Percentiles rank a stretch among this genome's conserved stretches.
These are phyloP conservation scores for Corymbia calophylla DNA, from an alignment of 441 rosid genomes.

Conservation along the genomic window DNA sequence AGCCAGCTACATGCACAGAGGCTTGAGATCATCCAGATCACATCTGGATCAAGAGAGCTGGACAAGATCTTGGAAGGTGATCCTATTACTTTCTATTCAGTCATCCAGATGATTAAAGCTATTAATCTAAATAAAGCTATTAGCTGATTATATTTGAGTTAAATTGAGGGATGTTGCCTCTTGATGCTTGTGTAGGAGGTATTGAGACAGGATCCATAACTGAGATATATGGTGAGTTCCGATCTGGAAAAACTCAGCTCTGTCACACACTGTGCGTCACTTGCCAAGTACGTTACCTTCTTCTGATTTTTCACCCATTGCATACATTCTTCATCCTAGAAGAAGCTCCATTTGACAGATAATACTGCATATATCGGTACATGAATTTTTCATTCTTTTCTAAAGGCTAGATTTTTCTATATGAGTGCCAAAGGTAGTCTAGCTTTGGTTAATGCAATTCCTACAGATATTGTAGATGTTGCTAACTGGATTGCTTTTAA, in stretches of 20 bases:
- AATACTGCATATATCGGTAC: background rate
- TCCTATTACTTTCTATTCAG: background rate
- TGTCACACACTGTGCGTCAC: slow-evolving; percentile 97
- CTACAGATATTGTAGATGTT: background rate
- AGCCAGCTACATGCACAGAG: slow-evolving; percentile 88
- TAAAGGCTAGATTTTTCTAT: background rate
- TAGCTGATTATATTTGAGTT: background rate
- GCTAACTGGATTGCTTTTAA: background rate
- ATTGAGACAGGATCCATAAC: slow-evolving; percentile 96
- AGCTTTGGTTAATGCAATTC: background rate
- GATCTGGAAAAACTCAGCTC: slow-evolving; percentile 95
- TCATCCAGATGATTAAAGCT: background rate
- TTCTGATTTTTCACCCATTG: background rate
- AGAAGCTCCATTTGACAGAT: background rate
- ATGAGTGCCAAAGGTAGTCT: background rate
- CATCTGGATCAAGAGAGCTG: slow-evolving; percentile 89
- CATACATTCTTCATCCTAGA: background rate
- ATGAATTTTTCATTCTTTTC: background rate
- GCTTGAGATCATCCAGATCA: slow-evolving; percentile 91
- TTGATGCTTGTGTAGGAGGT: slow-evolving; percentile 44
- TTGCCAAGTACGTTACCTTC: slow-evolving; percentile 62
- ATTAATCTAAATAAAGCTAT: background rate
- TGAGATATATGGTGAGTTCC: slow-evolving; percentile 92
- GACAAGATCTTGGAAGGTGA: slow-evolving; percentile 90
- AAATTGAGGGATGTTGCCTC: slow-evolving; percentile 1